Base-by-base conservation (phyloP, 495 filamentous ascomycete species). In the Corynascus novoguineensis region DNA sequence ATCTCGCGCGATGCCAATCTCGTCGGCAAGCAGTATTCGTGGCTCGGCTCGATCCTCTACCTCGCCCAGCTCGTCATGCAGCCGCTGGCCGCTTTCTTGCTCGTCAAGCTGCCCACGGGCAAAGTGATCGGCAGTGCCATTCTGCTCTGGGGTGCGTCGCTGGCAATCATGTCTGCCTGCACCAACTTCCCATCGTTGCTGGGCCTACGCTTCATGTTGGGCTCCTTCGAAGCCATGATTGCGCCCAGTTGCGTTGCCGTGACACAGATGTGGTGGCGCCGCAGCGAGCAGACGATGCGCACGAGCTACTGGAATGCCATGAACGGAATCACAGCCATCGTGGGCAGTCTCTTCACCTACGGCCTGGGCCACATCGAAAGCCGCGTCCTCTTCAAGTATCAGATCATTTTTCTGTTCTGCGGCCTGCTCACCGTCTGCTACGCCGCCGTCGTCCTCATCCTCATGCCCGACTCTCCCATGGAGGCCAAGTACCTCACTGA, bases 401-500 rank as follows among this genome's bases (percentile, higher is more conserved):
- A 87, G 71, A 73, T 78, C 27, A 78, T 83, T 52, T 85, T 83
- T 61, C 61, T 84, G 55, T 80, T 83, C 59, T 83, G 76, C 53
- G 75, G 75, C 12, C 46, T 66, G 22, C 31, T 74, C 48, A 81
- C 79, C 1, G 71, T 78, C 7, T 56, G 71, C 7, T 78, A 71
- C 52, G 67, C 75, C 4, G 60, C 60, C 9, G 28, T 56, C 1
- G 70, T 73, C 31, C 22, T 73, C 17, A 11, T 75, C 2, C 73
- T 78, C 40, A 81, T 85, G 79, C 82, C 81, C 0, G 82, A 85
- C 60, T 83, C 79, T 1, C 82, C 82, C 0, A 73, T 81, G 60
- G 74, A 79, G 42, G 78, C 83, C 7, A 82, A 80, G 52, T 86
- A 83, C 44, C 69, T 87, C 15, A 71, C 56, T 1, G 75, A 80